Percentiles rank a stretch among this genome's conserved stretches.
Conservation (phyloP, 805 yeast genomes). For the Groenewaldozyma tartarivorans region DNA sequence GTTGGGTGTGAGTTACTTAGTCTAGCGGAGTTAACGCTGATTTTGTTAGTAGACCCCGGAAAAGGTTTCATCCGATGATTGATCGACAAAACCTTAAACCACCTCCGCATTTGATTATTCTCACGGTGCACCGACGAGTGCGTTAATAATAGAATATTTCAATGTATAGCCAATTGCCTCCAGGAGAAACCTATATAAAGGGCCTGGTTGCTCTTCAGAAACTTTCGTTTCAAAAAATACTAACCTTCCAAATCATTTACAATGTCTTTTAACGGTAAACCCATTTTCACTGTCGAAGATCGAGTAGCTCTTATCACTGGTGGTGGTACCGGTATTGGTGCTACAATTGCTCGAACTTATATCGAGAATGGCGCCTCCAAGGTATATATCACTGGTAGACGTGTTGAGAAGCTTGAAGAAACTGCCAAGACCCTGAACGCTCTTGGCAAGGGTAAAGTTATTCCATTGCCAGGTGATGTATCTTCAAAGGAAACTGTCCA, state of each 20-base stretch:
- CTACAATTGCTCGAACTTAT: constrained; percentile 57
- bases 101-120: no score
- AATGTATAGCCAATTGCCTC: not conserved
- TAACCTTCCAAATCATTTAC: not conserved
- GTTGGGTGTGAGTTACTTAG: no score
- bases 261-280: not conserved
- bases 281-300: constrained; percentile 54
- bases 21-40: no score
- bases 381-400: constrained; percentile 49
- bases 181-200: no score
- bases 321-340: constrained; percentile 69
- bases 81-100: no score
- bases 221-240: not conserved
- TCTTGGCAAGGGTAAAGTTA: constrained; percentile 9
- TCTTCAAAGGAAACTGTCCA: constrained; percentile 6
- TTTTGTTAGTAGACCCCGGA: no score
- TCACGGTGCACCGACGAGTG: no score
- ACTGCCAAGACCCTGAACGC: constrained; percentile 25
- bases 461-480: constrained; percentile 8
- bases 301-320: constrained; percentile 69
- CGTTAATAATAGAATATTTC: no score
- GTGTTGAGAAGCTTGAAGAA: constrained; percentile 40
- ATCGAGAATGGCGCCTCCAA: constrained; percentile 65
- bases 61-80: no score
- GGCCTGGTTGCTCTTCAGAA: no score